A percentile compares a stretch with the other conserved stretches of the same genome.
These are phyloP conservation scores for Suhomyces ambrosiae DNA, from an alignment of 1,139 yeast genomes.

Conservation along the genomic window DNA sequence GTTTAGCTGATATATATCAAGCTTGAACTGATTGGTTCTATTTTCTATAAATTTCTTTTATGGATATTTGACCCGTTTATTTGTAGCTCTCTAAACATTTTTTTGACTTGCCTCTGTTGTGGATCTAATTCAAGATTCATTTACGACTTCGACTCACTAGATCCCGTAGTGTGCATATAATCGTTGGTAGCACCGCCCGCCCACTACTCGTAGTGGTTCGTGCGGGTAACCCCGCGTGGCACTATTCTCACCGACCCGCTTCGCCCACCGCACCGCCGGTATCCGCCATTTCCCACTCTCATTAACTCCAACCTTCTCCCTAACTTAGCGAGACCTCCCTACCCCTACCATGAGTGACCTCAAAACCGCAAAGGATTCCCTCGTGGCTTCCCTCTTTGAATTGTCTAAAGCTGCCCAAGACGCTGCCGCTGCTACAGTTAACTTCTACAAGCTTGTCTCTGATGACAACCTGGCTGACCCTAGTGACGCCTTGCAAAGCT, in stretches of 20 bases:
- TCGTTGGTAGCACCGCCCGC: slow-evolving; percentile 1
- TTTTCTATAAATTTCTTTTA: too few relatives aligned
- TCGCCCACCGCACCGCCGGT: slow-evolving; percentile 12
- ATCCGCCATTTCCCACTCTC: background rate
- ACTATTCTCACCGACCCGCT: slow-evolving; percentile 7
- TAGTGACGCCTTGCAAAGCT: slow-evolving; percentile 33
- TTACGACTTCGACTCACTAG: too few relatives aligned
- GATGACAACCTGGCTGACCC: slow-evolving; percentile 30
- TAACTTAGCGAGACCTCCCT: slow-evolving; percentile 9
- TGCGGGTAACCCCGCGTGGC: background rate
- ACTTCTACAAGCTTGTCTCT: slow-evolving; percentile 62
- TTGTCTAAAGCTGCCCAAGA: slow-evolving; percentile 80
- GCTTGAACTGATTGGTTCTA: too few relatives aligned
- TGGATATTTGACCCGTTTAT: too few relatives aligned
- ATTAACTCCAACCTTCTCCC: slow-evolving; percentile 2
- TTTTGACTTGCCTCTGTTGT: too few relatives aligned
- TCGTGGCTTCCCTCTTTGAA: slow-evolving; percentile 77
- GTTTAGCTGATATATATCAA: too few relatives aligned
- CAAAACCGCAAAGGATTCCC: slow-evolving; percentile 49
- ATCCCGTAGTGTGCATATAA: too few relatives aligned
- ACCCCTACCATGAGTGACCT: slow-evolving; percentile 33
- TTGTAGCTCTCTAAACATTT: too few relatives aligned
- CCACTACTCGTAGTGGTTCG: background rate
- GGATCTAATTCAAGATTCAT: too few relatives aligned
- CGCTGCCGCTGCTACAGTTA: slow-evolving; percentile 75